These are phyloP conservation scores for Fusarium sp. DNA, from an alignment of 2,329 filamentous ascomycete genomes.

Conservation along the genomic window DNA sequence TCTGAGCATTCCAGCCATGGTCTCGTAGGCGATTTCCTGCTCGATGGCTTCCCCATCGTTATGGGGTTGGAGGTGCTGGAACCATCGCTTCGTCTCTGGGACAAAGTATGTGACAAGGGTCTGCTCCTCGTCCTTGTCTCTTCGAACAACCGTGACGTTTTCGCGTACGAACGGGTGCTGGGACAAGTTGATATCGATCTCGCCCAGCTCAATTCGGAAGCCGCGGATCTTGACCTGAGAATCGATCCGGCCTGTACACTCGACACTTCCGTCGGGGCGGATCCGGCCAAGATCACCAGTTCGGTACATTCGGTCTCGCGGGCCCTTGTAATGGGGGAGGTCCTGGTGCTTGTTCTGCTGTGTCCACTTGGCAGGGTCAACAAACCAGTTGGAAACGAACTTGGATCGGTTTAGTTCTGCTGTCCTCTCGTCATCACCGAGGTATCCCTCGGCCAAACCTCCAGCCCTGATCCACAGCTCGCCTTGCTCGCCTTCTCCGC, in stretches of 20 bases:
- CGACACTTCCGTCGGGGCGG: conserved; percentile 74
- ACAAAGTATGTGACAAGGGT: conserved; percentile 92
- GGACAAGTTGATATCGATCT: conserved; percentile 88
- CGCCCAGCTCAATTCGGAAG: conserved; percentile 93
- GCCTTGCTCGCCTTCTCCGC: conserved; percentile 83
- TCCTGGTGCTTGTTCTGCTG: conserved; percentile 72
- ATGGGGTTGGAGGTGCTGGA: conserved; percentile 70
- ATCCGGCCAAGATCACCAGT: conserved; percentile 82
- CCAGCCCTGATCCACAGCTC: conserved; percentile 87
- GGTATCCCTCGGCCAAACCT: conserved; percentile 86
- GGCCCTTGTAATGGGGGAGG: conserved; percentile 65
- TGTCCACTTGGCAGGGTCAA: conserved; percentile 77
- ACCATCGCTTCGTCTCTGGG: conserved; percentile 75
- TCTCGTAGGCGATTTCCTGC: conserved; percentile 27
- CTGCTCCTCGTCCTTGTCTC: conserved; percentile 70
- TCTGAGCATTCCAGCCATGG: conserved; percentile 50
- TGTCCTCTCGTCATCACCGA: conserved; percentile 58
- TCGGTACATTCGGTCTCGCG: conserved; percentile 86
- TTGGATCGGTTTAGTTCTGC: conserved; percentile 74
- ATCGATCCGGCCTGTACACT: conserved; percentile 84
- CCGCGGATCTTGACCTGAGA: conserved; percentile 96
- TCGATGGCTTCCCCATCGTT: conserved; percentile 67
- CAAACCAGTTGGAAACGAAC: conserved; percentile 89
- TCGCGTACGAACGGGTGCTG: conserved; percentile 82
- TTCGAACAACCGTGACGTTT: conserved; percentile 81